These are phyloP conservation scores for Rhizopogon vinicolor DNA, from an alignment of 768 basidiomycete species.

Conservation along the genomic window DNA sequence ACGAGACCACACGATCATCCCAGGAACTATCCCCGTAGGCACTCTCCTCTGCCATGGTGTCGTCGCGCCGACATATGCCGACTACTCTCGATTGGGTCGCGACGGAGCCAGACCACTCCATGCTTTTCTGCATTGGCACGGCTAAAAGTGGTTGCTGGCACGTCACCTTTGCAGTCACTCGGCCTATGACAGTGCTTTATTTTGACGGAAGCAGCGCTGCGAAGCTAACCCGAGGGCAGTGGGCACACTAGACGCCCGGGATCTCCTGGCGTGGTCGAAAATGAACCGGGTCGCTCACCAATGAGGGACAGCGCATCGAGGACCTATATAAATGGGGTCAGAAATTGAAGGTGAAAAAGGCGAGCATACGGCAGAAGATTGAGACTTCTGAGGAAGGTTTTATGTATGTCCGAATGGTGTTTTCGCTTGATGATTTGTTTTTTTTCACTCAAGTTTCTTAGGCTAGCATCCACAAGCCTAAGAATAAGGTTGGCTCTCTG, in stretches of 20 bases:
- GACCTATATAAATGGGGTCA: conserved; percentile 19
- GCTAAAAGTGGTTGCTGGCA: not conserved
- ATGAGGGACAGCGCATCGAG: conserved; percentile 21
- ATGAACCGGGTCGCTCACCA: conserved; percentile 8
- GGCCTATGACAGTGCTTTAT: conserved; percentile 26
- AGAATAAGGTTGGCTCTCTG: no score
- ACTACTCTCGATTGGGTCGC: conserved; percentile 28
- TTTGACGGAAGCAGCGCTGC: conserved; percentile 30
- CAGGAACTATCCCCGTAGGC: conserved; percentile 7
- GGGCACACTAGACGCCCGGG: conserved; percentile 27
- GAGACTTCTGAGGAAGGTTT: no score
- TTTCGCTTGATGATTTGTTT: no score
- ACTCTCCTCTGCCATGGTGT: conserved; percentile 19
- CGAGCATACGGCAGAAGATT: no score
- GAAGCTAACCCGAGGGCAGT: conserved; percentile 5
- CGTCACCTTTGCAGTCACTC: conserved; percentile 5
- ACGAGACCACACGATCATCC: conserved; percentile 1
- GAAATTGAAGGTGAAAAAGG: no score
- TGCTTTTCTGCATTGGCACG: conserved; percentile 25
- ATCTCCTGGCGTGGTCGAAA: conserved; percentile 29
- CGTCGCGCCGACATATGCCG: no score
- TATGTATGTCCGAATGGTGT: no score
- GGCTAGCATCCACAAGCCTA: no score
- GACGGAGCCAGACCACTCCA: conserved; percentile 31
- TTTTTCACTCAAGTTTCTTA: no score